Evolutionary conservation across 2,329 filamentous ascomycete genomes (phyloP), one percentile per base, ranked within the genome.

Genomic region (Penicillium sp.): DNA sequence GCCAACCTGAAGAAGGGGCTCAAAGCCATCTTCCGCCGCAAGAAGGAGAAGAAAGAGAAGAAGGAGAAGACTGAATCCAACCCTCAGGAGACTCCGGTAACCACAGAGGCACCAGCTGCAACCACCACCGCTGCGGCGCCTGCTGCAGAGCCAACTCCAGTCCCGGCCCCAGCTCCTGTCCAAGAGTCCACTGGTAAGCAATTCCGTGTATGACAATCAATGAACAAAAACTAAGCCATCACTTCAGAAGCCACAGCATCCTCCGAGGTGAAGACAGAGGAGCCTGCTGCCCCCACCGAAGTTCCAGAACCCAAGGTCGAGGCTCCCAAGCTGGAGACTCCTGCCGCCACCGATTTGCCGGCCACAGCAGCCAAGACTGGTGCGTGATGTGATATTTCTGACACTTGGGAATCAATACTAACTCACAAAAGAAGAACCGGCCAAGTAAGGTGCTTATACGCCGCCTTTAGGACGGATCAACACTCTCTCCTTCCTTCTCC

Each of bases 1-100:
- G 56, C 66, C 21, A 62, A 69, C 56, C 42, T 72, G 54, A 72
- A 72, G 65, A 64, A 62, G 41, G 61, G 64, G 45, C 57, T 71
- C 41, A 72, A 68, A 49, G 53, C 55, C 36, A 59, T 72, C 46
- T 67, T 72, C 58, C 56, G 61, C 36, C 60, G 60, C 21, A 71
- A 66, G 65, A 70, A 67, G 60, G 46, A 36, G 13, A 66, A 65
- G 59, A 53, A 54, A 18, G 34, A 49, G 31, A 53, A 54, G 21
- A 34, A 49, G 28, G 50, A 51, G 34, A 38, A 31, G 9, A 48
- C 55, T n/a, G 34, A 12, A 2, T n/a, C 41, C 21, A 42, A 39
- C 4, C 36, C 41, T 10, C 23, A 42, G 41, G 41, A 53, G 26
- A 28, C 31, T 21, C 13, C 41, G 0, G 45, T 58, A 28, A 44